A percentile compares a stretch with the other conserved stretches of the same genome.
These are phyloP conservation scores for Suillus bovinus DNA, from an alignment of 768 basidiomycete genomes.

Conservation along the genomic window DNA sequence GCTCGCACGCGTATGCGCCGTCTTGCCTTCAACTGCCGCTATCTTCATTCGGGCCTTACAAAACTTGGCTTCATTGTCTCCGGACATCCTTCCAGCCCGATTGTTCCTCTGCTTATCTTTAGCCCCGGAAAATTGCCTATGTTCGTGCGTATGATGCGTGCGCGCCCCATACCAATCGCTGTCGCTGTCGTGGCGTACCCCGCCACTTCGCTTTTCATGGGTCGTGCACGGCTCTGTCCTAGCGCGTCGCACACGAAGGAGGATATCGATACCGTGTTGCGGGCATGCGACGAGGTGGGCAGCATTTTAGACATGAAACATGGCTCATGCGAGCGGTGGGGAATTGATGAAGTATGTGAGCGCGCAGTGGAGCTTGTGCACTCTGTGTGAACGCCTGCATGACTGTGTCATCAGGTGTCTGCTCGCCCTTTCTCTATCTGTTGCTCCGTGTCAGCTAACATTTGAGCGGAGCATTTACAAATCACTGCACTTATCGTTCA, in stretches of 20 bases:
- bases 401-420: neutral
- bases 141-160: neutral
- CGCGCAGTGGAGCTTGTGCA: neutral
- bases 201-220: neutral
- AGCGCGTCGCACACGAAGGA: neutral
- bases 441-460: neutral
- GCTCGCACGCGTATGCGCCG: neutral
- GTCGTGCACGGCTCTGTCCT: neutral
- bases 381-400: neutral
- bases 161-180: neutral
- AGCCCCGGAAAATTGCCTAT: neutral
- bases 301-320: neutral
- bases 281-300: neutral
- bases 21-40: neutral
- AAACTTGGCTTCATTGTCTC: neutral
- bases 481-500: neutral
- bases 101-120: neutral
- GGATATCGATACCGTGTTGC: neutral
- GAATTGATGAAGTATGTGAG: neutral
- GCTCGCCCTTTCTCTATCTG: neutral
- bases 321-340: neutral
- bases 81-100: neutral
- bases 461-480: neutral
- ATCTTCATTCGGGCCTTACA: neutral
- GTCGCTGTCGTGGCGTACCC: neutral